A percentile compares a stretch with the other conserved stretches of the same genome.
Conservation (phyloP, 441 rosid species). For the Viola pubescens region DNA sequence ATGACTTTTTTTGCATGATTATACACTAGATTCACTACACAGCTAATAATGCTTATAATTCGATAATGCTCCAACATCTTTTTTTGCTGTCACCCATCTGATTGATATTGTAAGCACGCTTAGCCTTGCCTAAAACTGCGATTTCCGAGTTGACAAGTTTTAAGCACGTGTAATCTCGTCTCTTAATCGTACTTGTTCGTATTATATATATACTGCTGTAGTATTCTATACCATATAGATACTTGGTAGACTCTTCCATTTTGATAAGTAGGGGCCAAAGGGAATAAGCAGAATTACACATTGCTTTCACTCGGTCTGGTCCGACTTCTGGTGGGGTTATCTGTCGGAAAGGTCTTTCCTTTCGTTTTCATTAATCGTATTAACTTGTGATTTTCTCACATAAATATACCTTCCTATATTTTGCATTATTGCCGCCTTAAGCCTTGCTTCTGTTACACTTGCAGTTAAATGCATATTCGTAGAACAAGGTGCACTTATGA, state of each 20-base stretch:
- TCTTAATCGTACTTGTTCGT: too few relatives aligned
- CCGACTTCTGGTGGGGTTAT: constrained; percentile 6
- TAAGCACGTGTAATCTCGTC: too few relatives aligned
- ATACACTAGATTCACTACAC: background rate
- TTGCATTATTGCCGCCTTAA: background rate
- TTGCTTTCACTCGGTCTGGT: constrained; percentile 12
- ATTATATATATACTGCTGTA: too few relatives aligned
- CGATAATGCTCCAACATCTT: constrained; percentile 6
- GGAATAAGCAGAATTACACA: constrained; percentile 19
- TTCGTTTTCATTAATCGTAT: background rate
- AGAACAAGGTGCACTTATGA: too few relatives aligned
- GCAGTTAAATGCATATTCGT: too few relatives aligned
- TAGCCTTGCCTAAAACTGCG: too few relatives aligned
- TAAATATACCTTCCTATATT: background rate
- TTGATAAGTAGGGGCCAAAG: constrained; percentile 10
- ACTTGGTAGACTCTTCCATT: background rate
- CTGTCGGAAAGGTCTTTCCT: constrained; percentile 5
- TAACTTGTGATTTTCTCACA: background rate
- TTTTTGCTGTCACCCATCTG: constrained; percentile 4
- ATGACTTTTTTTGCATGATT: constrained; percentile 17
- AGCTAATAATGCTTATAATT: background rate
- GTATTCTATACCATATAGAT: too few relatives aligned
- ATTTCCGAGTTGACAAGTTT: too few relatives aligned
- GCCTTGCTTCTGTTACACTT: too few relatives aligned
- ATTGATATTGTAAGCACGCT: background rate